Conservation (phyloP, 176 grass and related monocot species). For the Melocanna baccifera region DNA sequence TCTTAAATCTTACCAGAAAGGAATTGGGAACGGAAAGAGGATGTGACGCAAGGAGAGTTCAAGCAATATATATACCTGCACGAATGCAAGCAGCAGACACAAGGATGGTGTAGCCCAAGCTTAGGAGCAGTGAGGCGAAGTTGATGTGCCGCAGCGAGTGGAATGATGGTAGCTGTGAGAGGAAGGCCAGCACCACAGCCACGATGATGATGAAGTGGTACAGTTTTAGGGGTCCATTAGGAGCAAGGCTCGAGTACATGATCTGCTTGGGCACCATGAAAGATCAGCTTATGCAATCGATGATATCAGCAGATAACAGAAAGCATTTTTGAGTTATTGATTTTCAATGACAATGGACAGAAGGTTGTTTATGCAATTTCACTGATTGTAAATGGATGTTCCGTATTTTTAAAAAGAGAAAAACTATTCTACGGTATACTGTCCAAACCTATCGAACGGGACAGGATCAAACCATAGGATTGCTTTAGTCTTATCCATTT, state of each 20-base stretch:
- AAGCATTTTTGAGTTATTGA: not conserved
- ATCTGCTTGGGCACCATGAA: conserved; percentile 51
- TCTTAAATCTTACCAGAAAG: not conserved
- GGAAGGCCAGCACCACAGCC: conserved; percentile 65
- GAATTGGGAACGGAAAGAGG: not conserved
- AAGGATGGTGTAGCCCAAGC: conserved; percentile 74
- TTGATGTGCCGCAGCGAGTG: conserved; percentile 94
- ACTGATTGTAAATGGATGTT: not conserved
- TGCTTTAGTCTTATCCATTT: too few relatives aligned
- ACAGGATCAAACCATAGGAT: too few relatives aligned
- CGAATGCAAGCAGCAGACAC: conserved; percentile 70
- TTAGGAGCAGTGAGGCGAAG: conserved; percentile 71
- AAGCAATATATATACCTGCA: conserved; percentile 56
- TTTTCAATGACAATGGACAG: not conserved
- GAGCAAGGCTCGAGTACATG: conserved; percentile 74
- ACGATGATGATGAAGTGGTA: conserved; percentile 95
- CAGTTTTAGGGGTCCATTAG: conserved; percentile 70
- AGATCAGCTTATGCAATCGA: conserved; percentile 12
- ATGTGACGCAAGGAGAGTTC: conserved; percentile 15
- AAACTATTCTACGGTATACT: too few relatives aligned
- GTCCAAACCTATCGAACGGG: too few relatives aligned
- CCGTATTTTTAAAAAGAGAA: not conserved
- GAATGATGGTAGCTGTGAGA: conserved; percentile 91
- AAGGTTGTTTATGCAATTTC: not conserved
- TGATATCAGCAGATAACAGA: conserved; percentile 17